Conservation (phyloP, 2,329 filamentous ascomycete species). For the Aspergillus sp. region DNA sequence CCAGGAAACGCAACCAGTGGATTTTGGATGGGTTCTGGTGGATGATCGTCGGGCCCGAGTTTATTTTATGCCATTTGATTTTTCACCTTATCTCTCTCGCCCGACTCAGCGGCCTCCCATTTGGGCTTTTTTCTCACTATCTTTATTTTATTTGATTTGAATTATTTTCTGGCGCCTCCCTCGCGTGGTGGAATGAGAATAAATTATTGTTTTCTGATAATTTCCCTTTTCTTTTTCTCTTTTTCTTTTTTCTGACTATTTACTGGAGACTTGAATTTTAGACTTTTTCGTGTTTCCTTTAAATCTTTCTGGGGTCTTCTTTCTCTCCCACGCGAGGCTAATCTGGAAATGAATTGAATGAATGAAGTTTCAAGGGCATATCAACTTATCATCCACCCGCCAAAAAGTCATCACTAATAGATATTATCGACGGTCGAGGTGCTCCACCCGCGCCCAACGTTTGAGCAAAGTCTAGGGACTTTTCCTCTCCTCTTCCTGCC, state of each 20-base stretch:
- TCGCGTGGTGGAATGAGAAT: slow-evolving; percentile 5
- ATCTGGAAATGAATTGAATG: too few relatives aligned
- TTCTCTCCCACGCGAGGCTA: neutral
- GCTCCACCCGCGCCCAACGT: slow-evolving; percentile 2
- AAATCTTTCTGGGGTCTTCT: slow-evolving; percentile 4
- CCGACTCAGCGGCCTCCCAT: slow-evolving; percentile 4
- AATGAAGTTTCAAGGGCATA: neutral
- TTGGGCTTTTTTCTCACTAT: slow-evolving; percentile 1
- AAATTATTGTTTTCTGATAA: too few relatives aligned
- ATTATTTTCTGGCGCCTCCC: slow-evolving; percentile 15
- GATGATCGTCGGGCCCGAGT: slow-evolving; percentile 10
- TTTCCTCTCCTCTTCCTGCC: neutral
- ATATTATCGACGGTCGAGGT: neutral
- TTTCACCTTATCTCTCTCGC: slow-evolving; percentile 15
- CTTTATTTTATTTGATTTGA: slow-evolving; percentile 3
- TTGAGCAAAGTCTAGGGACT: neutral
- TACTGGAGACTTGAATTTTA: too few relatives aligned
- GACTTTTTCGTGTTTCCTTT: neutral
- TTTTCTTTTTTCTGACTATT: too few relatives aligned
- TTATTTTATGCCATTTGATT: slow-evolving; percentile 22
- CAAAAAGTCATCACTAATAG: neutral
- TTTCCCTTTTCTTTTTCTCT: too few relatives aligned
- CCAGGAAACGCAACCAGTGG: neutral
- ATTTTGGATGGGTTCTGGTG: neutral
- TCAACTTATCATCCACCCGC: neutral